Evolutionary conservation across 2,329 filamentous ascomycete genomes (phyloP).

Genomic region (Aureobasidium sp.): DNA sequence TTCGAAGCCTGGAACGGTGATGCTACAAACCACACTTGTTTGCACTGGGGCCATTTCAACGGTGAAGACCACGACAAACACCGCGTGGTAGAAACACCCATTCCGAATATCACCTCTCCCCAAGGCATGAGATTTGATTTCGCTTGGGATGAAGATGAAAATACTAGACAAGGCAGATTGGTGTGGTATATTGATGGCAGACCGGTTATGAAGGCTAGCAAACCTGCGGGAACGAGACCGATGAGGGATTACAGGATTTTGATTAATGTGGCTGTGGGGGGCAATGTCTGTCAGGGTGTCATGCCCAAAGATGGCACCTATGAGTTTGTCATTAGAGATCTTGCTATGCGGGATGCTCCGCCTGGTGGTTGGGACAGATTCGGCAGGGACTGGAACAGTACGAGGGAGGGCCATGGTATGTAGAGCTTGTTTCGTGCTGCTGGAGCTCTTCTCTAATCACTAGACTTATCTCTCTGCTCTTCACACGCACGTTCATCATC

Average conservation of each 20-base stretch:
- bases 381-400: constrained; percentile 40
- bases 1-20: constrained; percentile 55
- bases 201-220: constrained; percentile 48
- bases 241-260: constrained; percentile 50
- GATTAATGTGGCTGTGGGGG: constrained; percentile 55
- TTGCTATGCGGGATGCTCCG: constrained; percentile 46
- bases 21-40: constrained; percentile 45
- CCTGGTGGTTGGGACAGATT: constrained; percentile 49
- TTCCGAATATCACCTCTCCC: constrained; percentile 38
- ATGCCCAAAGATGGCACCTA: constrained; percentile 46
- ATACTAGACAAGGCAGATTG: constrained; percentile 35
- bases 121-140: constrained; percentile 47
- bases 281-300: constrained; percentile 48
- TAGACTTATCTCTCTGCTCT: neutral
- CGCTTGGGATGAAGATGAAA: constrained; percentile 44
- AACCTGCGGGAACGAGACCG: constrained; percentile 44
- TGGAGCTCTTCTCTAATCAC: neutral
- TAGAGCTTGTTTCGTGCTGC: neutral
- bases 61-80: constrained; percentile 50
- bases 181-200: constrained; percentile 53
- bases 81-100: constrained; percentile 42
- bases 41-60: constrained; percentile 51
- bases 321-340: constrained; percentile 46
- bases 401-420: constrained; percentile 16
- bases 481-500: neutral